These are phyloP conservation scores for Gaertneriomyces sp. DNA, from an alignment of 192 early-diverging fungal species.

Conservation along the genomic window DNA sequence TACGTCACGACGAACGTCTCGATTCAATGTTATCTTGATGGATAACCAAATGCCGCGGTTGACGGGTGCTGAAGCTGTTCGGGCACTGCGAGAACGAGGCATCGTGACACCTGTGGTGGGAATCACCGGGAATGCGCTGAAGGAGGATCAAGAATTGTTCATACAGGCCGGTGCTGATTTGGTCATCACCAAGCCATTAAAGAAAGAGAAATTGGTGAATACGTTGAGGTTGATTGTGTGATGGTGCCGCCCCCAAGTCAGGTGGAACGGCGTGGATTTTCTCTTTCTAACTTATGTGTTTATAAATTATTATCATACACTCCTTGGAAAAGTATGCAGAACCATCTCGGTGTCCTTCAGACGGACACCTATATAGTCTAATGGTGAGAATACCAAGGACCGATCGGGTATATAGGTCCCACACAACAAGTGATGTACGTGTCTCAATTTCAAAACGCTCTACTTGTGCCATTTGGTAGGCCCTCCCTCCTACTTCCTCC, in stretches of 20 bases:
- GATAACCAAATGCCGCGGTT: conserved; percentile 30
- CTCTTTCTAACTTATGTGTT: too few relatives aligned
- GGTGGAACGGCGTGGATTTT: too few relatives aligned
- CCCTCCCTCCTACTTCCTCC: conserved; percentile 1
- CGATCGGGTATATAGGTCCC: too few relatives aligned
- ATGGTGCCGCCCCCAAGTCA: background rate
- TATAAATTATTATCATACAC: too few relatives aligned
- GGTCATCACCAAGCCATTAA: conserved; percentile 26
- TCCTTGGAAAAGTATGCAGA: too few relatives aligned
- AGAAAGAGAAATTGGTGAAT: conserved; percentile 16
- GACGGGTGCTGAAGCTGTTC: conserved; percentile 21
- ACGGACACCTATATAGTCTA: too few relatives aligned
- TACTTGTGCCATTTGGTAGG: too few relatives aligned
- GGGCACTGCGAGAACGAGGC: conserved; percentile 12
- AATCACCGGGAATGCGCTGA: conserved; percentile 26
- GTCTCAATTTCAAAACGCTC: too few relatives aligned
- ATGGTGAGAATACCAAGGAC: too few relatives aligned
- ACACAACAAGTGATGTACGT: too few relatives aligned
- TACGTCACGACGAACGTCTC: background rate
- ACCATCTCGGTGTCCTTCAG: too few relatives aligned
- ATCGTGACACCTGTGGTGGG: conserved; percentile 12
- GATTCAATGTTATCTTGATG: conserved; percentile 27
- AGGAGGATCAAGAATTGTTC: conserved; percentile 27
- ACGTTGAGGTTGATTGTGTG: conserved; percentile 18
- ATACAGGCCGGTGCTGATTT: conserved; percentile 16